Evolutionary conservation across 441 rosid genomes (phyloP).

Genomic region (Melianthus villosus): DNA sequence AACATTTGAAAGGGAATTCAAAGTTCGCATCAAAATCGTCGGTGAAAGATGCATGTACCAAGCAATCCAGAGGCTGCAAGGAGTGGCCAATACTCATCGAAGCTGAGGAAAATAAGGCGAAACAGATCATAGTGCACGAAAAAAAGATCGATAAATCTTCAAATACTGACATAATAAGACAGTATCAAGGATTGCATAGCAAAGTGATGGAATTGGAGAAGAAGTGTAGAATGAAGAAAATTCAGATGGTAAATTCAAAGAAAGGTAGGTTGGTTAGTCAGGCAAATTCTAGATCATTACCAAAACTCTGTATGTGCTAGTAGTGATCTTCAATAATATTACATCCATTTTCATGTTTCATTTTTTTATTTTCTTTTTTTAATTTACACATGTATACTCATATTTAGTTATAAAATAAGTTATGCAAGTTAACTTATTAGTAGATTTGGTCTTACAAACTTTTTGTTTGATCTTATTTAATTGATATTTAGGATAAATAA

Average conservation of each 20-base stretch:
- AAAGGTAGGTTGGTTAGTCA: slow-evolving; percentile 12
- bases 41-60: slow-evolving; percentile 15
- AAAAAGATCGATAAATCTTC: slow-evolving; percentile 9
- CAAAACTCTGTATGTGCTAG: slow-evolving; percentile 29
- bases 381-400: too few relatives aligned
- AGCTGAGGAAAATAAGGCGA: slow-evolving; percentile 3
- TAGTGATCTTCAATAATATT: too few relatives aligned
- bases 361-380: too few relatives aligned
- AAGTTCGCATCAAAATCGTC: slow-evolving; percentile 22
- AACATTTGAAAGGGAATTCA: slow-evolving; percentile 20
- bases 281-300: slow-evolving; percentile 20
- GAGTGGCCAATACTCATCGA: not conserved
- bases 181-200: slow-evolving; percentile 5
- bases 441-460: too few relatives aligned
- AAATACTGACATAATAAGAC: slow-evolving; percentile 12
- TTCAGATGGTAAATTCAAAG: slow-evolving; percentile 10
- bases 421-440: too few relatives aligned
- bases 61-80: slow-evolving; percentile 14
- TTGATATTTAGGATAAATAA: too few relatives aligned
- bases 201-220: slow-evolving; percentile 8
- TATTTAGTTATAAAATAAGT: too few relatives aligned
- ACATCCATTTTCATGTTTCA: too few relatives aligned
- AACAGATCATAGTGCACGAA: slow-evolving; percentile 12
- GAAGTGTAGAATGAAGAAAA: slow-evolving; percentile 2
- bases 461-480: too few relatives aligned